Base-by-base conservation (phyloP, 257 asterid species). In the Mentha longifolia region DNA sequence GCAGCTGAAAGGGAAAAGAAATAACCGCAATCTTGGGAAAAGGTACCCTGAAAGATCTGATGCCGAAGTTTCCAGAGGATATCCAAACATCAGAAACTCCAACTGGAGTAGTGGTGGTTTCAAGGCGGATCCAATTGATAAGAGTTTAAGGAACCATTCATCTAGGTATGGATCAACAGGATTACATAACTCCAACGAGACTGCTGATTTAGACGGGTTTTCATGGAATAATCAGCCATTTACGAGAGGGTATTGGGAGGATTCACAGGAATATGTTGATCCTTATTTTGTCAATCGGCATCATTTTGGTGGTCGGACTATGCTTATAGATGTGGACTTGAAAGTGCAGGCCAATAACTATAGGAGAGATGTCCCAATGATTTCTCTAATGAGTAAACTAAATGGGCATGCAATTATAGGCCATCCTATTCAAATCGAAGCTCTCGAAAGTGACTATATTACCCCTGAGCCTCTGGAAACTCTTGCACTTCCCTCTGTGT, bases 391-490 rank as follows among this genome's bases (percentile, higher is more conserved):
- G 85, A 95, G 99, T 65, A 89, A 88, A 84, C 49, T 88, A 62
- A 92, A 87, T 50, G 99, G 97, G 22, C 95, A 88, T 73, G 95
- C 99, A 5, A 88, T 95, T 58, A 67, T 95, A 28, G 99, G 99
- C 60, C 97, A 95, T 57, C 98, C 97, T 6, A 72, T 89, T 82
- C 90, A 84, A 85, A 65, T 88, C n/a, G 99, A 95, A 85, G 79
- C 79, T 67, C 87, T 92, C 33, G 97, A 87, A 79, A 84, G 76
- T 68, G 92, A 82, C 73, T 79, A 82, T 61, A 74, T 80, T 59
- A 68, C 46, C 63, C 84, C 88, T 13, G 94, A 86, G 68, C 70
- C 77, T 41, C 71, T 74, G 59, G 90, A 83, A 37, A 77, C 78
- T 62, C 89, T 84, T 59, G 51, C 89, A 15, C 96, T 89, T 59